Percentiles rank a stretch among this genome's conserved stretches.
Conservation (phyloP, 306 rosid genomes). For the Oemleria cerasiformis region DNA sequence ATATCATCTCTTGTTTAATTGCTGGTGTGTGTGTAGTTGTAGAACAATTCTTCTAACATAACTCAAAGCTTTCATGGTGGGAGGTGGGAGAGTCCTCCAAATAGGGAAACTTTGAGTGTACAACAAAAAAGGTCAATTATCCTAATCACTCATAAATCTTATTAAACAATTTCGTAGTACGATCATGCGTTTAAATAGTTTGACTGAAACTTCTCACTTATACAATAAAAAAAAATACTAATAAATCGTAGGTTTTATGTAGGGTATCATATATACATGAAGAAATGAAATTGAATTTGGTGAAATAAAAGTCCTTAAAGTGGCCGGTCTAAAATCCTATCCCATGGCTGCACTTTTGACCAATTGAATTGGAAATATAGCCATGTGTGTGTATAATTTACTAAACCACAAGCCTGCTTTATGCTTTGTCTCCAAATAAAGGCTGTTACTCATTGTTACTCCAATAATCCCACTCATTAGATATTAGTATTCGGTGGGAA, state of each 20-base stretch:
- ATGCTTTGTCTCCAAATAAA: slow-evolving; percentile 29
- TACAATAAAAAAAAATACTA: no score
- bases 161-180: no score
- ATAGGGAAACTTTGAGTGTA: background rate
- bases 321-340: slow-evolving; percentile 27
- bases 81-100: background rate
- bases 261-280: no score
- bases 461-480: slow-evolving; percentile 13
- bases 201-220: no score
- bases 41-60: background rate
- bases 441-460: slow-evolving; percentile 45
- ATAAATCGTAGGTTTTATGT: no score
- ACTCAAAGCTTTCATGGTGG: slow-evolving; percentile 6
- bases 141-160: no score
- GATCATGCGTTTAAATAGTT: no score
- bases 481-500: slow-evolving; percentile 21
- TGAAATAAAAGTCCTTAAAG: slow-evolving; percentile 29
- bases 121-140: slow-evolving; percentile 1
- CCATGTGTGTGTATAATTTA: slow-evolving; percentile 9
- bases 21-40: background rate
- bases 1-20: slow-evolving; percentile 13
- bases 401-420: slow-evolving; percentile 1
- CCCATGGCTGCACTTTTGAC: slow-evolving; percentile 42
- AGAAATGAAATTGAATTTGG: slow-evolving; percentile 17
- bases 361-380: slow-evolving; percentile 29